Evolutionary conservation across 805 yeast species (phyloP).

Genomic region (Yarrowia sp.): DNA sequence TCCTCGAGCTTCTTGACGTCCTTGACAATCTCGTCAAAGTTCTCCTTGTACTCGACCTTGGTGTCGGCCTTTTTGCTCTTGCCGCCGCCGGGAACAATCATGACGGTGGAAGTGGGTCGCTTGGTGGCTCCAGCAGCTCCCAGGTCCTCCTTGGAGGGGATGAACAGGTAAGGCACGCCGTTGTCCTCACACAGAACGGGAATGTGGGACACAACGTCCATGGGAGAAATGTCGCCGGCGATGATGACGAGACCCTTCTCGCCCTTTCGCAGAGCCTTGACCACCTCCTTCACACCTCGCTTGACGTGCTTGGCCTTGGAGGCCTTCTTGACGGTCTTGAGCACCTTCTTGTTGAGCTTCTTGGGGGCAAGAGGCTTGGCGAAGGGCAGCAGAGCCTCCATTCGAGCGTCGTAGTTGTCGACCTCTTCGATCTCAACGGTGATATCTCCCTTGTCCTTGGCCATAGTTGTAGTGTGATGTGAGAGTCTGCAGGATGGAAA

Average conservation of each 20-base stretch:
- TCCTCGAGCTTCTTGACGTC: constrained; percentile 61
- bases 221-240: constrained; percentile 98
- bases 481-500: constrained; percentile 33
- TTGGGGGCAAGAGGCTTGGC: constrained; percentile 96
- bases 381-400: constrained; percentile 89
- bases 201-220: constrained; percentile 94
- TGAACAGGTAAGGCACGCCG: constrained; percentile 87
- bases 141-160: constrained; percentile 96
- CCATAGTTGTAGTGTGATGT: constrained; percentile 42
- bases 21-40: constrained; percentile 91
- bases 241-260: constrained; percentile 95
- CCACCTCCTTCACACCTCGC: constrained; percentile 99
- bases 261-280: constrained; percentile 96
- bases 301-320: constrained; percentile 98
- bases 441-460: constrained; percentile 45
- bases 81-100: constrained; percentile 96
- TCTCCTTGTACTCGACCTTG: constrained; percentile 80
- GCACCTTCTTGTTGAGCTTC: constrained; percentile 91
- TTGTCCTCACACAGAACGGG: constrained; percentile 97
- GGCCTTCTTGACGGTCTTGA: constrained; percentile 96
- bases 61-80: constrained; percentile 71
- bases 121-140: constrained; percentile 99
- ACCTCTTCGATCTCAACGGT: constrained; percentile 45
- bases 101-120: constrained; percentile 97
- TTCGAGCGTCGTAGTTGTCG: constrained; percentile 90